phyloP scores from a whole-genome alignment of 495 filamentous ascomycete species.

The Penicillium bialowiezense region DNA sequence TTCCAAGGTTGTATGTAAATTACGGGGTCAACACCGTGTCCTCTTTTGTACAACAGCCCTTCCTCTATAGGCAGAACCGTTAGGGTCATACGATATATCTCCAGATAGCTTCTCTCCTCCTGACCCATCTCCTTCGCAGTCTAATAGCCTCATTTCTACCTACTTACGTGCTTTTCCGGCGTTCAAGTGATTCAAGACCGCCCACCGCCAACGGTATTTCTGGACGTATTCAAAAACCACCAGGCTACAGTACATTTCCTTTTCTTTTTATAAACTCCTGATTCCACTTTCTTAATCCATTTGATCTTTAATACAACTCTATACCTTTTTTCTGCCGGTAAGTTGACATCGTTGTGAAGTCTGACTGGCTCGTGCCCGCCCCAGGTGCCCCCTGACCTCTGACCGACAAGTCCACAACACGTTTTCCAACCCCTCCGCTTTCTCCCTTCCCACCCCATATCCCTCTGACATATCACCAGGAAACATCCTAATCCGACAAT shows the following conservation, averaged over 20 bases:
- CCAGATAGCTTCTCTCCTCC: background rate
- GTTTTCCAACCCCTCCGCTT: slow-evolving; percentile 20
- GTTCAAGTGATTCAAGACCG: too few relatives aligned
- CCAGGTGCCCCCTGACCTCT: slow-evolving; percentile 15
- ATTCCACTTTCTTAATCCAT: slow-evolving; percentile 13
- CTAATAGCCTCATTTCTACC: background rate
- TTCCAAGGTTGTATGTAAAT: slow-evolving; percentile 16
- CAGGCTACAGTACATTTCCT: too few relatives aligned
- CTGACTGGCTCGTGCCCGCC: slow-evolving; percentile 7
- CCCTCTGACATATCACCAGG: slow-evolving; percentile 14
- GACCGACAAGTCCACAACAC: slow-evolving; percentile 31
- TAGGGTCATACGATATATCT: slow-evolving; percentile 1
- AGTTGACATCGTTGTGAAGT: background rate
- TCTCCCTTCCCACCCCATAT: slow-evolving; percentile 17
- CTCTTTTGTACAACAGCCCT: slow-evolving; percentile 21
- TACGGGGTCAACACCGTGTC: slow-evolving; percentile 45
- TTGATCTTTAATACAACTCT: slow-evolving; percentile 8
- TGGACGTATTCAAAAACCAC: too few relatives aligned
- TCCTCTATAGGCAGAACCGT: slow-evolving; percentile 4
- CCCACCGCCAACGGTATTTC: too few relatives aligned
- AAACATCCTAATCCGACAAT: slow-evolving; percentile 49
- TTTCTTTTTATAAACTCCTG: background rate
- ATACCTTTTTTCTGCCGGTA: slow-evolving; percentile 13
- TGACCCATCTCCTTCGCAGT: too few relatives aligned
- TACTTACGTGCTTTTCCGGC: slow-evolving; percentile 5